Percentiles rank a stretch among this genome's conserved stretches.
Conservation (phyloP, 305 asterid genomes). For the Fraxinus angustifolia region DNA sequence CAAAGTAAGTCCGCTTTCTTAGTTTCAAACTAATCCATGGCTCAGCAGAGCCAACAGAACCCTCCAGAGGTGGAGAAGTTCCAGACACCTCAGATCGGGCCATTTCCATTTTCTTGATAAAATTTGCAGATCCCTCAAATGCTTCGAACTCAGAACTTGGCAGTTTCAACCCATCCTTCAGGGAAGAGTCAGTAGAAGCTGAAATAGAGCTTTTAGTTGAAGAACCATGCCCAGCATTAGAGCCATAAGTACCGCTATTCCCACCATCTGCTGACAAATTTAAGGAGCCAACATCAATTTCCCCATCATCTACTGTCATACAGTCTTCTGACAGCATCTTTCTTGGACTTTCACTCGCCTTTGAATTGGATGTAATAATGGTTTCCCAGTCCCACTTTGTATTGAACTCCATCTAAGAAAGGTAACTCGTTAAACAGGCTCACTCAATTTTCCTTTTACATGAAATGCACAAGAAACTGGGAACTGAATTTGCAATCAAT, state of each 20-base stretch:
- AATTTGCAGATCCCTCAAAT: constrained; percentile 27
- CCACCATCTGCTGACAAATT: constrained; percentile 50
- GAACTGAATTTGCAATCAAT: constrained; percentile 24
- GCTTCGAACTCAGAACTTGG: constrained; percentile 29
- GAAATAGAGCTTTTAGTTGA: constrained; percentile 74
- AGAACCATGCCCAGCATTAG: constrained; percentile 59
- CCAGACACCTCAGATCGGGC: constrained; percentile 38
- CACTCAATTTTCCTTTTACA: constrained; percentile 26
- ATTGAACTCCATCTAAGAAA: constrained; percentile 64
- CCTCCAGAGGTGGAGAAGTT: constrained; percentile 43
- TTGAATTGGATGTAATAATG: constrained; percentile 42
- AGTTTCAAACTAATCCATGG: constrained; percentile 68
- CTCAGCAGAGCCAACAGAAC: constrained; percentile 56
- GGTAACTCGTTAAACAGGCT: constrained; percentile 23
- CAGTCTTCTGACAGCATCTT: constrained; percentile 59
- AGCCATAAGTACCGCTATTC: constrained; percentile 52
- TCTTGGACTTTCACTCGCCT: constrained; percentile 49
- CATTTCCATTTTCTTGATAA: constrained; percentile 34
- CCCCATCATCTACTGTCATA: constrained; percentile 58
- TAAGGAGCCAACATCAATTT: constrained; percentile 56
- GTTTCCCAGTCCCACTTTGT: constrained; percentile 72
- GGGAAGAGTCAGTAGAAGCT: constrained; percentile 67
- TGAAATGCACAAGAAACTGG: constrained; percentile 30
- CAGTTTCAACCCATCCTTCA: constrained; percentile 33
- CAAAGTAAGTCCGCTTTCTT: constrained; percentile 77